These are phyloP conservation scores for Stachybotrys elegans DNA, from an alignment of 2,329 filamentous ascomycete species.

Conservation along the genomic window DNA sequence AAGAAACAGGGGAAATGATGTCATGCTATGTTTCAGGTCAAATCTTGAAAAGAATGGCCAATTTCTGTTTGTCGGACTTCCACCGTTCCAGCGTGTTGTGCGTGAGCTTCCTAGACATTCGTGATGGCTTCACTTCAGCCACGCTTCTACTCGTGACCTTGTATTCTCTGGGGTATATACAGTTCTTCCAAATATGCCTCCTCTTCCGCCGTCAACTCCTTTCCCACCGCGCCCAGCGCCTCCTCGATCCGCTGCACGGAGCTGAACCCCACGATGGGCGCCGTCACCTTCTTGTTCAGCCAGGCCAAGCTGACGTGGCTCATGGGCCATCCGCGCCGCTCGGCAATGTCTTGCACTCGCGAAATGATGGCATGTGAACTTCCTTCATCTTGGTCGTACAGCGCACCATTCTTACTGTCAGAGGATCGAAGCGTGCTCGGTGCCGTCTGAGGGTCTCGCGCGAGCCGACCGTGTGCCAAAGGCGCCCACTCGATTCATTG, in stretches of 20 bases:
- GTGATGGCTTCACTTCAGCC: no score
- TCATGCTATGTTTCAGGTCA: no score
- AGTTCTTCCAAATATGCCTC: conserved; percentile 56
- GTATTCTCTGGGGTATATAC: conserved; percentile 37
- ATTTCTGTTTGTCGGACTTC: no score
- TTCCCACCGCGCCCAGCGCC: conserved; percentile 40
- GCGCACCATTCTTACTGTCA: conserved; percentile 22
- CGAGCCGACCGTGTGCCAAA: conserved; percentile 12
- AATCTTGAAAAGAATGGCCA: no score
- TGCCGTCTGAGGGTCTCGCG: conserved; percentile 6
- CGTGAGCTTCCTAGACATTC: no score
- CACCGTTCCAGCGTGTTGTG: no score
- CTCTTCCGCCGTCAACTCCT: conserved; percentile 51
- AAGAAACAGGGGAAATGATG: no score
- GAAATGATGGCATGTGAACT: conserved; percentile 10
- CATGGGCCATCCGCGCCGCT: conserved; percentile 53
- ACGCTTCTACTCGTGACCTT: no score
- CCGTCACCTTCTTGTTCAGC: conserved; percentile 46
- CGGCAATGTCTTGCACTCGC: conserved; percentile 46
- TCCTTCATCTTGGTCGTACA: conserved; percentile 37
- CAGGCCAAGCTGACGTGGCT: conserved; percentile 61
- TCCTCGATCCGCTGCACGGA: conserved; percentile 55
- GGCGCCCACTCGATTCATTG: conserved; percentile 9
- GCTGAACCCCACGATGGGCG: conserved; percentile 58
- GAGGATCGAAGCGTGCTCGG: conserved; percentile 10